These are phyloP conservation scores for Xylariomycetidae sp. DNA, from an alignment of 2,329 filamentous ascomycete genomes.

Conservation along the genomic window DNA sequence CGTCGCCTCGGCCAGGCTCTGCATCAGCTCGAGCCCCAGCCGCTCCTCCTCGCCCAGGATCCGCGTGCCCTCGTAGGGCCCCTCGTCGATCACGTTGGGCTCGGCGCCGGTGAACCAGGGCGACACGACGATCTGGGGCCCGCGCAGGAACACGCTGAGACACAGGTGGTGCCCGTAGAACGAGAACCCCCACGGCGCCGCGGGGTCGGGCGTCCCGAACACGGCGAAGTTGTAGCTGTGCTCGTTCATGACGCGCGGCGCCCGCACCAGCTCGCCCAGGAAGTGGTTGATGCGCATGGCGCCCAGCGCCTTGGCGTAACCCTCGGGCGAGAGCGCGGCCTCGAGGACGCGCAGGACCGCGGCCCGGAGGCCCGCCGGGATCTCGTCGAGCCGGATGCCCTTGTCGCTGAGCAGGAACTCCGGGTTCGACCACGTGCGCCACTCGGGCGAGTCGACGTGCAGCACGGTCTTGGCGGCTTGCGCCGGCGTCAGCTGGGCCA, in stretches of 20 bases:
- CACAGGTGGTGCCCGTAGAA: constrained; percentile 80
- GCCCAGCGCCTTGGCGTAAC: constrained; percentile 63
- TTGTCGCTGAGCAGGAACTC: constrained; percentile 67
- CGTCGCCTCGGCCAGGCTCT: constrained; percentile 44
- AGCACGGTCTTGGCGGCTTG: constrained; percentile 48
- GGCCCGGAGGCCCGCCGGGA: constrained; percentile 34
- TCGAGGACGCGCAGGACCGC: constrained; percentile 53
- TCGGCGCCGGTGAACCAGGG: constrained; percentile 80
- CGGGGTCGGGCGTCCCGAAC: constrained; percentile 58
- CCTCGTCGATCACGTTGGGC: constrained; percentile 67
- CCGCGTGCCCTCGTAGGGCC: constrained; percentile 56
- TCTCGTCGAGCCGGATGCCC: constrained; percentile 65
- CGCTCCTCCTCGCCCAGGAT: constrained; percentile 63
- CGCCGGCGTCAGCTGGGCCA: constrained; percentile 40
- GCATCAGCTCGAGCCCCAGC: constrained; percentile 66
- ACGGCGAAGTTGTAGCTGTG: constrained; percentile 72
- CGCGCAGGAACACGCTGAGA: constrained; percentile 64
- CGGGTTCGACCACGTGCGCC: constrained; percentile 68
- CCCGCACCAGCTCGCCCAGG: constrained; percentile 62
- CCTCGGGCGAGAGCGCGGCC: constrained; percentile 60
- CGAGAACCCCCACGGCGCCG: constrained; percentile 63
- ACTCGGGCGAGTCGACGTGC: constrained; percentile 66
- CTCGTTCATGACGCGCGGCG: constrained; percentile 64
- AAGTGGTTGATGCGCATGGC: constrained; percentile 75
- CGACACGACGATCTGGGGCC: constrained; percentile 60